Base-by-base conservation (phyloP, 768 basidiomycete species). In the Coprinopsis strossmayeri region DNA sequence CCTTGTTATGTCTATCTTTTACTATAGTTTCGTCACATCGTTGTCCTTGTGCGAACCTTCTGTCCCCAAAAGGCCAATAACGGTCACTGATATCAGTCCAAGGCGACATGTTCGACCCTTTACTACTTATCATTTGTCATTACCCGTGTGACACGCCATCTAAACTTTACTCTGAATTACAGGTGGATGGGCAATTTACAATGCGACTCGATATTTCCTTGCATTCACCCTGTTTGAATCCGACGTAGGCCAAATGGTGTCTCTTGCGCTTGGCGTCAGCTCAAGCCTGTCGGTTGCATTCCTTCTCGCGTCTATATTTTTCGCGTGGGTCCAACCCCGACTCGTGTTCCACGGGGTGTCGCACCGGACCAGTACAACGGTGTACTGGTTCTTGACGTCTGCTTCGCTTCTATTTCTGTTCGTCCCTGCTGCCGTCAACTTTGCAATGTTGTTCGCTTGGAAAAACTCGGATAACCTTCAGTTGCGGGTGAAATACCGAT, bases 161-260 rank as follows among this genome's bases (percentile, higher is more conserved):
- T 32, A 32, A 32, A 7, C 7, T 32, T 9, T 38, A 5, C 7
- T 18, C 42, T 45, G 17, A n/a, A 10, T 38, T 23, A 12, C 47
- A 85, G 83, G 67, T 51, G 60, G 59, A 24, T 89, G 84, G 82
- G 73, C 78, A 23, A 59, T 69, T 5, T 88, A 84, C 60, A 82
- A 74, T 52, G 69, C 76, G 4, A 61, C 79, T 45, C 81, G 85
- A 37, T 90, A 88, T 59, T 81, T 75, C 56, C 56, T 87, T 10
- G 79, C 82, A 2, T 82, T 74, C 55, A 66, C 65, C 9, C 55
- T 65, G 15, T 76, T 74, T 59, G 53, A 64, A 1, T 67, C 72
- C 4, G 49, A 52, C 13, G 59, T 57, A 18, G 76, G 78, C 32
- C 74, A 76, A 52, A 57, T 60, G 0, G 58, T 67, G 21, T 65